Evolutionary conservation across 495 filamentous ascomycete species (phyloP).

Genomic region (Aspergillus campestris): DNA sequence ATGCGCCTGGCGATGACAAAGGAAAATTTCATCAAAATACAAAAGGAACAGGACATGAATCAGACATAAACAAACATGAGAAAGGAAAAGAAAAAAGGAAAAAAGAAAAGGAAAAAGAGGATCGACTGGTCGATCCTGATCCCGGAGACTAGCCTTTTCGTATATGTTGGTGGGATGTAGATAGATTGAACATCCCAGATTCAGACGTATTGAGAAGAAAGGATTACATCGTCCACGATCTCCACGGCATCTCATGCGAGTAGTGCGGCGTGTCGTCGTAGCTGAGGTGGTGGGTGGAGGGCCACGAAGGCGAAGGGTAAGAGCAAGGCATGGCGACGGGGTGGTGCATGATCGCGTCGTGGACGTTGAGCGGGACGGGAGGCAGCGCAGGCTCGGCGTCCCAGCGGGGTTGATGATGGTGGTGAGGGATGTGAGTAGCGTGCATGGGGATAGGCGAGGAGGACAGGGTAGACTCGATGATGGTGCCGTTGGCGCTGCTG

Average conservation of each 20-base stretch:
- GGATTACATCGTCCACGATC: constrained; percentile 7
- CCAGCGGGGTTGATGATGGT: constrained; percentile 29
- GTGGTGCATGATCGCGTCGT: constrained; percentile 6
- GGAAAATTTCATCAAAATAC: no score
- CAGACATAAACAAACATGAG: no score
- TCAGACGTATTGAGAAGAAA: no score
- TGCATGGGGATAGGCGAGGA: constrained; percentile 32
- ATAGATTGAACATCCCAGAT: no score
- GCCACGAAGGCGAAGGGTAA: constrained; percentile 37
- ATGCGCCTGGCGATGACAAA: no score
- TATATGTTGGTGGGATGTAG: no score
- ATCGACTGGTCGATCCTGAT: no score
- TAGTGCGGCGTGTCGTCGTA: constrained; percentile 26
- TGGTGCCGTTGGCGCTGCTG: background rate
- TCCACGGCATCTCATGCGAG: background rate
- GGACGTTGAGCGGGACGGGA: background rate
- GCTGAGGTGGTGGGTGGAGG: constrained; percentile 25
- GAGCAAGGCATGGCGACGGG: constrained; percentile 24
- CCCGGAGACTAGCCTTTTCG: no score
- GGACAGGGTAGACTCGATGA: constrained; percentile 27
- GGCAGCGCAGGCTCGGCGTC: constrained; percentile 11
- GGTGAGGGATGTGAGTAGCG: constrained; percentile 28
- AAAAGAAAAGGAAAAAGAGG: no score
- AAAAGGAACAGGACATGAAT: no score
- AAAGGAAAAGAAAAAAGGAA: no score